Evolutionary conservation across 164 flowering plant genomes (phyloP).

Genomic region (Warburgia ugandensis): DNA sequence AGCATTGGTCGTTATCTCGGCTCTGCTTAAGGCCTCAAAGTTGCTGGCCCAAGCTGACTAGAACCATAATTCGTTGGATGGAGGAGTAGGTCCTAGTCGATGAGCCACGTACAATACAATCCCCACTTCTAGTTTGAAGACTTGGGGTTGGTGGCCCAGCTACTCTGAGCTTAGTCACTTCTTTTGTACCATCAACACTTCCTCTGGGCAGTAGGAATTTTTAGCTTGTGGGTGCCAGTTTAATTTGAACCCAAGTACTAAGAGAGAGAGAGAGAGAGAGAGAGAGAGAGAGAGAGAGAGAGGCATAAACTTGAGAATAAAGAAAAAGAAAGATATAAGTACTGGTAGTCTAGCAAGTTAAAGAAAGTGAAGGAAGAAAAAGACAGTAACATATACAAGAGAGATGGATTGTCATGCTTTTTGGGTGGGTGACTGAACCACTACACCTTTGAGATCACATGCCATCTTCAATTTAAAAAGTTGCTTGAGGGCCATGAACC

Average conservation of each 20-base stretch:
- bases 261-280: not conserved
- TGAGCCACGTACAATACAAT: no score
- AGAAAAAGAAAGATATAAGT: not conserved
- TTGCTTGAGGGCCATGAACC: not conserved
- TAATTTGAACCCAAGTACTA: no score
- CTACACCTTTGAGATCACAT: conserved; percentile 27
- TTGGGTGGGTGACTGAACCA: conserved; percentile 34
- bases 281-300: not conserved
- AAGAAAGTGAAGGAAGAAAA: conserved; percentile 1
- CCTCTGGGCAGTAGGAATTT: no score
- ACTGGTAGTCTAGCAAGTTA: not conserved
- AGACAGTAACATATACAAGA: conserved; percentile 13
- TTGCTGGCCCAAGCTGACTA: no score
- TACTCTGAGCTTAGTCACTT: not conserved
- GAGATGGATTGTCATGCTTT: conserved; percentile 21
- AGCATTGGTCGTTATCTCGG: no score
- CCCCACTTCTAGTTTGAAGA: no score
- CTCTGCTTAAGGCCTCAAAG: no score
- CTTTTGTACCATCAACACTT: not conserved
- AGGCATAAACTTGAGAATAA: not conserved
- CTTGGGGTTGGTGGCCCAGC: not conserved
- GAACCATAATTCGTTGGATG: no score
- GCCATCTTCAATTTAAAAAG: conserved; percentile 11
- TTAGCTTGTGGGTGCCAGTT: no score
- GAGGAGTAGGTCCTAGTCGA: no score